Conservation (phyloP, 202 grass and related monocot species). For the Setaria italica region DNA sequence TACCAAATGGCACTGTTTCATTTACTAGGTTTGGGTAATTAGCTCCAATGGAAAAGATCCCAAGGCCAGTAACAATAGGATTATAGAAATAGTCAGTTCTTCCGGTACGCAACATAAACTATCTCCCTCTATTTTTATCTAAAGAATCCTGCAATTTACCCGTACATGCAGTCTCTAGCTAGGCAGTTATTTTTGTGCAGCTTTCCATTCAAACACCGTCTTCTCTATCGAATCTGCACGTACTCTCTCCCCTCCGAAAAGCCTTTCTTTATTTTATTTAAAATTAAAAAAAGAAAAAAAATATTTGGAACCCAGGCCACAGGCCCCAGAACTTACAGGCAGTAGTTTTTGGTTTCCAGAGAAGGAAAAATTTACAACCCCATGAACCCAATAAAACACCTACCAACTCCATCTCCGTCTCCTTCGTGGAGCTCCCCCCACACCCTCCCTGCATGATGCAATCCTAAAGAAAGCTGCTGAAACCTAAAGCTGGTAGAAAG, state of each 20-base stretch:
- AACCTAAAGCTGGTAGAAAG: constrained; percentile 75
- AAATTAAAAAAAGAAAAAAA: background rate
- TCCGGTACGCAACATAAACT: too few species aligned
- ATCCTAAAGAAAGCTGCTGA: constrained; percentile 74
- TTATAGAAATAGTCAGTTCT: too few species aligned
- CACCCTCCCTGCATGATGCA: constrained; percentile 41
- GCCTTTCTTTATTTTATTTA: background rate
- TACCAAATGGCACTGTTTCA: too few species aligned
- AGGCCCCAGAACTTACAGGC: background rate
- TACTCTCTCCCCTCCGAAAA: background rate
- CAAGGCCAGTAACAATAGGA: too few species aligned
- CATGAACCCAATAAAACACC: constrained; percentile 48
- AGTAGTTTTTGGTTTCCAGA: background rate
- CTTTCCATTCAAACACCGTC: background rate
- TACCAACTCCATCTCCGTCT: constrained; percentile 52
- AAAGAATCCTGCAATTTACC: background rate
- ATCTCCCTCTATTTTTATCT: background rate
- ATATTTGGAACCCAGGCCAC: constrained; percentile 4
- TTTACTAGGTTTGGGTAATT: too few species aligned
- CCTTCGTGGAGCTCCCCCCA: constrained; percentile 27
- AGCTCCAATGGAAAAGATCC: too few species aligned
- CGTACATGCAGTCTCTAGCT: background rate
- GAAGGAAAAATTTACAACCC: background rate
- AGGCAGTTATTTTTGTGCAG: background rate
- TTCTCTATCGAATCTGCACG: background rate